Base-by-base conservation (phyloP, 2,329 filamentous ascomycete species). In the Aspergillus carbonarius region DNA sequence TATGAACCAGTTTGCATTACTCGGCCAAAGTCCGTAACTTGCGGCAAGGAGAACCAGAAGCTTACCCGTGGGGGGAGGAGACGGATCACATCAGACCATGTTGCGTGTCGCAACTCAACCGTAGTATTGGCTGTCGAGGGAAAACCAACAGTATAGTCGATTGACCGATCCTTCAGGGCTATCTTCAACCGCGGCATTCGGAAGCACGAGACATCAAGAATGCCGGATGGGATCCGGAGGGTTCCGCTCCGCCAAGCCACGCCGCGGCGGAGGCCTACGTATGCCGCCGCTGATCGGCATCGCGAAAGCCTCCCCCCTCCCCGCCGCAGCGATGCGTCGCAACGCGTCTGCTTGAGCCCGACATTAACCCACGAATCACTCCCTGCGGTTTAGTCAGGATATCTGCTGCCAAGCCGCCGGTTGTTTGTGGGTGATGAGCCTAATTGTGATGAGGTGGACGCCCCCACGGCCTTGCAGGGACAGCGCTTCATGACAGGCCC, bases 401-500 rank as follows among this genome's bases (percentile, higher is more conserved):
- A 25, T 42, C 5, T 6, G n/a, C 8, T 42, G 58, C 58, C 58
- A 60, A 60, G 58, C 54, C 35, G 13, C 40, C 49, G 58, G 23
- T 27, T 56, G 57, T 57, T 59, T 53, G 54, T 53, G 39, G 18
- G 34, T 30, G 35, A 39, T 35, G 51, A 58, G 59, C 40, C 58
- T 58, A 55, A 53, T 50, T 23, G 25, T 52, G 18, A 47, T 47
- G 42, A 17, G 20, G 42, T 47, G 42, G 42, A 47, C 23, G 15
- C 32, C 44, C 32, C 51, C 51, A 58, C 37, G 40, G 56, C 44
- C 39, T 42, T 42, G 39, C 39, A 23, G 18, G 40, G 40, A 53
- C 42, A 34, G 30, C 47, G 34, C 47, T 37, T 42, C 18, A 20
- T 42, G 39, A 42, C 39, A 42, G 39, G n/a, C 17, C 20, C 18